Conservation (phyloP, 2,329 filamentous ascomycete species). For the Ascochyta viciae-villosae region DNA sequence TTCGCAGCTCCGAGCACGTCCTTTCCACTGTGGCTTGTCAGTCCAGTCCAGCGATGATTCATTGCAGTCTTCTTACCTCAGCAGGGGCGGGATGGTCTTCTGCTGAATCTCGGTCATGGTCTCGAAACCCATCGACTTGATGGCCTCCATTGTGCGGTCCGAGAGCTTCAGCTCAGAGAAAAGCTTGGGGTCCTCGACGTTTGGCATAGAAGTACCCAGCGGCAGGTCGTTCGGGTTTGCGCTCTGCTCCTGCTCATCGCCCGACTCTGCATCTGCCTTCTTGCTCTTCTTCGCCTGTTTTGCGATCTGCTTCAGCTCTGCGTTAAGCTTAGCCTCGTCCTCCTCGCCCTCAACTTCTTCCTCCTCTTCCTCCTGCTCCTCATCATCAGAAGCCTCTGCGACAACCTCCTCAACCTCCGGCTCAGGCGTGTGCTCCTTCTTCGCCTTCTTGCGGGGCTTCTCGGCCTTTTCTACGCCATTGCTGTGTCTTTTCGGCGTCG, state of each 20-base stretch:
- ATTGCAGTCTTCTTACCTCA: slow-evolving; percentile 59
- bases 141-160: slow-evolving; percentile 86
- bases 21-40: slow-evolving; percentile 61
- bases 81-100: slow-evolving; percentile 82
- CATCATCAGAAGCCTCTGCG: slow-evolving; percentile 29
- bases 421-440: slow-evolving; percentile 47
- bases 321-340: slow-evolving; percentile 43
- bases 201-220: slow-evolving; percentile 64
- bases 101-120: slow-evolving; percentile 96
- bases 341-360: slow-evolving; percentile 39
- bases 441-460: slow-evolving; percentile 52
- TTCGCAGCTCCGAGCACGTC: slow-evolving; percentile 96
- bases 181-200: slow-evolving; percentile 69
- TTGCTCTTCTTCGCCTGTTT: slow-evolving; percentile 36
- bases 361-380: slow-evolving; percentile 46
- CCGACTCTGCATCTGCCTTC: slow-evolving; percentile 37
- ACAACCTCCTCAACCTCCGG: slow-evolving; percentile 33
- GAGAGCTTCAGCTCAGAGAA: slow-evolving; percentile 86
- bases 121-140: slow-evolving; percentile 89
- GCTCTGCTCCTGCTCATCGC: slow-evolving; percentile 33
- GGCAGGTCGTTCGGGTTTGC: slow-evolving; percentile 58
- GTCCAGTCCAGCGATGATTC: background rate
- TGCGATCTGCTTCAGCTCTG: slow-evolving; percentile 43
- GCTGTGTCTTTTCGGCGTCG: slow-evolving; percentile 39
- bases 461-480: slow-evolving; percentile 41